Base-by-base conservation (phyloP, 1,284 basidiomycete genomes). In the Tylopilus orsonianus region DNA sequence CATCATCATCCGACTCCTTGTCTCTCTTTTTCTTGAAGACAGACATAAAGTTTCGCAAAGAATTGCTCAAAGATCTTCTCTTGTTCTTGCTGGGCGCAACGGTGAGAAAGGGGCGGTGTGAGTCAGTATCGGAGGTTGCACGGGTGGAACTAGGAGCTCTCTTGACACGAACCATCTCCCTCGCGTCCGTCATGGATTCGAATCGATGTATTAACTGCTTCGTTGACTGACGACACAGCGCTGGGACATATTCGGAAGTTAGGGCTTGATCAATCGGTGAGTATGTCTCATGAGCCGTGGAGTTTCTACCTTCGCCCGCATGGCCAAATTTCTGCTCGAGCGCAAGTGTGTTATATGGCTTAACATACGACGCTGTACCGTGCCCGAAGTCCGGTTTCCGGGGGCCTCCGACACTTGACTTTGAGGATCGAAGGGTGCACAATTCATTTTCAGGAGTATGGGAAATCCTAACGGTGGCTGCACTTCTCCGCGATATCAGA, bases 41-140 rank as follows among this genome's bases (percentile, higher is more conserved):
- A 3, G 82, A 78, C 34, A 88, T 67, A 20, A 87, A 65, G 57
- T 81, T 87, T 35, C 78, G 75, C 56, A 88, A 72, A 19, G 85
- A 87, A 58, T 79, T 79, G 29, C 83, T 77, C 37, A 87, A 69
- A 14, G 80, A 83, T n/a, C 66, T 52, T 46, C 49, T 56, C 52
- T 72, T 76, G 43, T 68, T 71, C 52, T 74, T 76, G 37, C 52
- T 45, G 19, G 56, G 46, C 3, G n/a, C 26, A 29, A 48, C 34
- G 2, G 34, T 26, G 23, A 62, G 60, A 35, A 60, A 59, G 5
- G 47, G 47, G 33, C 30, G 50, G 5, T 51, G 34, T 19, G 44
- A 40, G 26, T 50, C 53, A 22, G 33, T 29, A 23, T 46, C 64
- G 3, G 42, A 56, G 45, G 51, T 45, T 45, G 48, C 39, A 5